A percentile compares a stretch with the other conserved stretches of the same genome.
Conservation (phyloP, 2,329 filamentous ascomycete genomes). For the Monosporascus ibericus region DNA sequence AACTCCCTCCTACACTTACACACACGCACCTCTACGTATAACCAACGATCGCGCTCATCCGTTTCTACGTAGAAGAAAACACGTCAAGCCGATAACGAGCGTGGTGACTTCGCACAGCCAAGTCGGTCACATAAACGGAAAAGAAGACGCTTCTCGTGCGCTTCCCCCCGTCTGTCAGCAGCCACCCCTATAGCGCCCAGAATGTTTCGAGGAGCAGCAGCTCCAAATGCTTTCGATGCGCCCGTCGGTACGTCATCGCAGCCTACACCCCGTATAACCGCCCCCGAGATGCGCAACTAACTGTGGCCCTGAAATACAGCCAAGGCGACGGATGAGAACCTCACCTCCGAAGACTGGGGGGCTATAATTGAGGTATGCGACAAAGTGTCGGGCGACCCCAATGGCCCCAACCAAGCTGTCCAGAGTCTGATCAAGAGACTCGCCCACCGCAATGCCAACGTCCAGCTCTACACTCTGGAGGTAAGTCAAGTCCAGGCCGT, state of each 20-base stretch:
- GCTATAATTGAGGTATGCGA: conserved; percentile 60
- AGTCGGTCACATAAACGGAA: too few relatives aligned
- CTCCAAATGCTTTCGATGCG: not conserved
- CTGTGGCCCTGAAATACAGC: conserved; percentile 29
- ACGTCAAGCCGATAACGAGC: too few relatives aligned
- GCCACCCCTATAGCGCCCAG: not conserved
- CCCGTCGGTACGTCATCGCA: not conserved
- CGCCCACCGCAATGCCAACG: conserved; percentile 90
- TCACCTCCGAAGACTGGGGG: conserved; percentile 73
- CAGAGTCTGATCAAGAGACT: conserved; percentile 87
- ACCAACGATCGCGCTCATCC: too few relatives aligned
- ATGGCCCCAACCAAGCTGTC: conserved; percentile 73
- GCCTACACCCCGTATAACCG: not conserved
- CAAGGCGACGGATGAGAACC: conserved; percentile 92
- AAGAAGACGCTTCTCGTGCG: not conserved
- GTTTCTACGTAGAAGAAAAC: too few relatives aligned
- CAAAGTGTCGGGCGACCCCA: conserved; percentile 47
- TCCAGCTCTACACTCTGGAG: conserved; percentile 91
- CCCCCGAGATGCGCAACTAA: conserved; percentile 5
- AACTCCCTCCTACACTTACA: too few relatives aligned
- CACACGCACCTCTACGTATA: too few relatives aligned
- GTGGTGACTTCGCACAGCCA: too few relatives aligned
- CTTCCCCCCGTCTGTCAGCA: not conserved
- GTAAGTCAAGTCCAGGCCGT: conserved; percentile 33
- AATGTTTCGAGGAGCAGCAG: not conserved